Evolutionary conservation across 176 grass and related monocot species (phyloP).

Genomic region (Raddia guianensis): DNA sequence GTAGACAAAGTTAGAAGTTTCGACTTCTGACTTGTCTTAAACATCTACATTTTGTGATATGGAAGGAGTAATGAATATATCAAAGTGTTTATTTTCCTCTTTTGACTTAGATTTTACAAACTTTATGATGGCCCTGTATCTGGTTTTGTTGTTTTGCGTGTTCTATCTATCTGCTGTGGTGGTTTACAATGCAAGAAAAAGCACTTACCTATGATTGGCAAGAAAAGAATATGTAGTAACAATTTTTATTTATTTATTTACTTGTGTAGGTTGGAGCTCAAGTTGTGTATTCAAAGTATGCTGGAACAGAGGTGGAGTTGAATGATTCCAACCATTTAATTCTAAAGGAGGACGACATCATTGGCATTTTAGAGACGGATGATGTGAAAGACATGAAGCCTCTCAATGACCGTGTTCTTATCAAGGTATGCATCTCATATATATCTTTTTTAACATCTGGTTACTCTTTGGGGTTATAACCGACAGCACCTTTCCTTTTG

Average conservation of each 20-base stretch:
- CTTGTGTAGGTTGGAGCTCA: conserved; percentile 58
- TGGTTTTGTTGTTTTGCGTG: background rate
- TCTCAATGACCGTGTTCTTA: conserved; percentile 66
- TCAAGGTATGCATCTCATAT: conserved; percentile 51
- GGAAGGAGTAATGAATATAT: background rate
- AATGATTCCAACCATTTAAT: conserved; percentile 73
- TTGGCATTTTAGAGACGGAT: conserved; percentile 68
- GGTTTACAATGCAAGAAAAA: conserved; percentile 20
- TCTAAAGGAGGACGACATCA: conserved; percentile 83
- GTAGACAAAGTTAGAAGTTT: too few species aligned
- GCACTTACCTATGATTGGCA: background rate
- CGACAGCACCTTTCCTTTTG: background rate
- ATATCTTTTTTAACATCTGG: conserved; percentile 22
- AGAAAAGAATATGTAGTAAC: conserved; percentile 1
- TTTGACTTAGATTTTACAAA: background rate
- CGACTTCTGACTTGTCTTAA: too few species aligned
- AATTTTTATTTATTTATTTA: background rate
- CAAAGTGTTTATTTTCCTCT: background rate
- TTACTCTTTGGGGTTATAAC: background rate
- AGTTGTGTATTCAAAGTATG: conserved; percentile 78
- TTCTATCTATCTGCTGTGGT: background rate
- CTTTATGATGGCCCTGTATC: background rate
- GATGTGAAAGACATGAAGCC: conserved; percentile 82
- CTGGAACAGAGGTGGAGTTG: conserved; percentile 88
- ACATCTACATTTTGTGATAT: too few species aligned